Conservation (phyloP, 2,329 filamentous ascomycete species). For the Xylaria multiplex region DNA sequence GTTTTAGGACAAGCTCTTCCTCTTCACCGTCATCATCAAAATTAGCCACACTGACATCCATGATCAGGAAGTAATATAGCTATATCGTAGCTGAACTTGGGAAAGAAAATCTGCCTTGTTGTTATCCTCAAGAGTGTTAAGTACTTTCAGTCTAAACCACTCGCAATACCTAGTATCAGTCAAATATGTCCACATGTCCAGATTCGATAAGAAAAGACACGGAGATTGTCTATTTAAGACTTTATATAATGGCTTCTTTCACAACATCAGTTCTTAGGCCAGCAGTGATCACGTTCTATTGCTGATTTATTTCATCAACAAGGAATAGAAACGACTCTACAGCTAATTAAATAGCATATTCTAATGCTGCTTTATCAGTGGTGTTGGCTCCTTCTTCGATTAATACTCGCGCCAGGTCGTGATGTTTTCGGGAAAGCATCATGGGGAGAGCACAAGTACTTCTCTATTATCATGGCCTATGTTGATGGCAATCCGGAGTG, state of each 20-base stretch:
- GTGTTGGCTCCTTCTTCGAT: conserved; percentile 14
- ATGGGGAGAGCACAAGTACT: conserved; percentile 2
- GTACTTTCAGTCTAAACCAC: no score
- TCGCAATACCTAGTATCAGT: not conserved
- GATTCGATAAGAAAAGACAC: not conserved
- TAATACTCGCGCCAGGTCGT: not conserved
- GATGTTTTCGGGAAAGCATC: not conserved
- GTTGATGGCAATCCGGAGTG: not conserved
- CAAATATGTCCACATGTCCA: conserved; percentile 15
- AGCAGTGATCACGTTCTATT: not conserved
- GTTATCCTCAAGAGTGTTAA: conserved; percentile 12
- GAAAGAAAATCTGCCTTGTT: not conserved
- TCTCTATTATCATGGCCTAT: not conserved
- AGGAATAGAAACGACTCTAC: conserved; percentile 1
- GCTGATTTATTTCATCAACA: not conserved
- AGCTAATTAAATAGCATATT: not conserved
- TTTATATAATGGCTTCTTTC: conserved; percentile 1
- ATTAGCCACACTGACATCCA: conserved; percentile 5
- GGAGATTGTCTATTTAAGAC: not conserved
- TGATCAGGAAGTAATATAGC: conserved; percentile 19
- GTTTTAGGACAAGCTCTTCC: accelerated
- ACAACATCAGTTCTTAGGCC: conserved; percentile 6
- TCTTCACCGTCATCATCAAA: not conserved
- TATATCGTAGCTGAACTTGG: conserved; percentile 12
- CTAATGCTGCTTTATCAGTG: not conserved